Percentiles rank a stretch among this genome's conserved stretches.
Conservation (phyloP, 805 yeast genomes). For the Candida boleticola region DNA sequence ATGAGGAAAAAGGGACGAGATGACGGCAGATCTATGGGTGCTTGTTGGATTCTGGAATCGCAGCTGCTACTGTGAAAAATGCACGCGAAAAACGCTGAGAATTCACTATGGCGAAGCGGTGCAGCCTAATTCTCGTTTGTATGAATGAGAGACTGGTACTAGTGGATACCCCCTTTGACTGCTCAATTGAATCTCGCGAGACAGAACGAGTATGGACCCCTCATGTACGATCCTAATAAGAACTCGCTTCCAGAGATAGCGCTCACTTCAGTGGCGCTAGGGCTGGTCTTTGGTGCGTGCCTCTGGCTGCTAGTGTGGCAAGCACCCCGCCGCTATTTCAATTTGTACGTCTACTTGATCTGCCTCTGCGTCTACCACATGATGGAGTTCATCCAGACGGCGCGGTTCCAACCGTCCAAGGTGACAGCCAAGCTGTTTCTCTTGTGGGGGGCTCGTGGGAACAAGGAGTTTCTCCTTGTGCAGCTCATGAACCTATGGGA, state of each 20-base stretch:
- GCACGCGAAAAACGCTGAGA: no score
- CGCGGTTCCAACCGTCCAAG: constrained; percentile 22
- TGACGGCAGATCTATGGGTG: background rate
- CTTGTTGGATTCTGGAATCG: no score
- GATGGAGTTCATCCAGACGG: constrained; percentile 27
- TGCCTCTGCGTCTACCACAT: constrained; percentile 20
- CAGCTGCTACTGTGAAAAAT: no score
- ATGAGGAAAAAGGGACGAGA: background rate
- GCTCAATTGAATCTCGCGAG: no score
- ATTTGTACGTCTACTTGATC: constrained; percentile 14
- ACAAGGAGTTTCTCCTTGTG: constrained; percentile 25
- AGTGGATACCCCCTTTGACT: no score
- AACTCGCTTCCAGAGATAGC: constrained; percentile 21
- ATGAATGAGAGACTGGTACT: no score
- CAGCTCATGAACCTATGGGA: constrained; percentile 26
- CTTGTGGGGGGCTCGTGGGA: constrained; percentile 35
- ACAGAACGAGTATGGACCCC: no score
- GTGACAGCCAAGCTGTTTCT: constrained; percentile 28
- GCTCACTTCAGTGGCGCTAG: constrained; percentile 17
- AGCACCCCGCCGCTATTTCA: background rate
- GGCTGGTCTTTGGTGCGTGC: constrained; percentile 13
- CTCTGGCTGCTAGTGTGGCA: background rate
- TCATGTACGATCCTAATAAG: constrained; percentile 11
- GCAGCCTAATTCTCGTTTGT: no score
- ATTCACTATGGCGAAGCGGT: no score